A percentile compares a stretch with the other conserved stretches of the same genome.
phyloP scores from a whole-genome alignment of 257 asterid genomes.

The Penstemon barbatus region DNA sequence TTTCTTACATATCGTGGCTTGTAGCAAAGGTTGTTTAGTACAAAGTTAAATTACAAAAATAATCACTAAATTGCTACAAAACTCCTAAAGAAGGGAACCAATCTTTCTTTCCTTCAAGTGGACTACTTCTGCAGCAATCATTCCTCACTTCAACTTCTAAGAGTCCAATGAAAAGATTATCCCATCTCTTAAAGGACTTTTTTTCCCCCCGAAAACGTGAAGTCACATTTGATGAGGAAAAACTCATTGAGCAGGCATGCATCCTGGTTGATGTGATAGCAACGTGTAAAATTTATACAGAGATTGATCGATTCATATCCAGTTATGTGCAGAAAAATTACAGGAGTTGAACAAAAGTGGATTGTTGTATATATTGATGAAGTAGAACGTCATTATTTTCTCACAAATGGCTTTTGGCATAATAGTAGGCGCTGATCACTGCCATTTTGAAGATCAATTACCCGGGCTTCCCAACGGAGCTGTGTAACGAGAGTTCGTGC shows the following conservation, averaged over 20 bases:
- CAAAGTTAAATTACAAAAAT: slow-evolving; percentile 50
- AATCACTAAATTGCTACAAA: slow-evolving; percentile 60
- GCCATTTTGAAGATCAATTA: slow-evolving; percentile 79
- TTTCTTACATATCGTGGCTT: slow-evolving; percentile 35
- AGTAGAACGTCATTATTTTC: slow-evolving; percentile 63
- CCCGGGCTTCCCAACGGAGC: slow-evolving; percentile 94
- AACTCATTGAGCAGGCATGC: slow-evolving; percentile 30
- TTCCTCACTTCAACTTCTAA: slow-evolving; percentile 64
- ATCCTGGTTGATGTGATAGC: slow-evolving; percentile 23
- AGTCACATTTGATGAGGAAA: slow-evolving; percentile 21
- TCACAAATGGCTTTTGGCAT: slow-evolving; percentile 84
- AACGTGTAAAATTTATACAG: slow-evolving; percentile 26
- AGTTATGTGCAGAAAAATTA: slow-evolving; percentile 27
- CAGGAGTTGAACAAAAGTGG: slow-evolving; percentile 45
- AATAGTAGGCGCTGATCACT: slow-evolving; percentile 82
- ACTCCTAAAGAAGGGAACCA: slow-evolving; percentile 36
- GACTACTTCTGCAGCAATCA: slow-evolving; percentile 41
- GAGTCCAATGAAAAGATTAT: slow-evolving; percentile 23
- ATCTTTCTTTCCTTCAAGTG: slow-evolving; percentile 35
- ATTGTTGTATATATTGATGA: slow-evolving; percentile 35
- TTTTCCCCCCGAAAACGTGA: slow-evolving; percentile 24
- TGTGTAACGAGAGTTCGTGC: slow-evolving; percentile 67
- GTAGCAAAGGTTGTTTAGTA: slow-evolving; percentile 32
- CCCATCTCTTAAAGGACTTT: slow-evolving; percentile 27
- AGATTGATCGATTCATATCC: slow-evolving; percentile 19